Evolutionary conservation across 1,284 basidiomycete species (phyloP), one percentile per base, ranked within the genome.

Genomic region (Sporisorium exsertum): DNA sequence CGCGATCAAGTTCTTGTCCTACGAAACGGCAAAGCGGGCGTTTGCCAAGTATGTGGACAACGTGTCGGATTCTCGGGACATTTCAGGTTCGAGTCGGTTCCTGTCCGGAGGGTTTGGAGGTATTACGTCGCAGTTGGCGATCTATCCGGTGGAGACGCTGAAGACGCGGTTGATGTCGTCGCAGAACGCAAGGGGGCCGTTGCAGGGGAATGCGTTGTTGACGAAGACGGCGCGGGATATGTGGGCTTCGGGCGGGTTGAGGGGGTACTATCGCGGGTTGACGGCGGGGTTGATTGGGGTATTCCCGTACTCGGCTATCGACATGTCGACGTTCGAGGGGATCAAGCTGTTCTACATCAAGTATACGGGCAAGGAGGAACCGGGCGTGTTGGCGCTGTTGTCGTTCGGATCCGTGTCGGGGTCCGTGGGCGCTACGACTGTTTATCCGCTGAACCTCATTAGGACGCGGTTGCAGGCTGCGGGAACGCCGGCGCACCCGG

Each of bases 1-100:
- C 83, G 97, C 97, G 20, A 98, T 99, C 89, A 99, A 98, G 87
- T 99, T 99, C 87, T 91, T 97, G 79, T 87, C 93, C 8, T 99
- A 98, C 86, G 97, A 99, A 87, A 93, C 93, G 72, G 91, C 93
- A 90, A 99, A 99, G 91, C 92, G 92, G 12, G 89, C 94, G 67
- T 95, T 99, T 86, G 97, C 96, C 6, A 89, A 91, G 83, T 93
- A 98, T 86, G 92, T 91, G 88, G 96, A 98, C 86, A 87, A 91
- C 59, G 95, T 97, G 2, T 92, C 94, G 7, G 95, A 99, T 84
- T 88, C 92, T 16, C 89, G 94, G 43, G 91, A 97, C 57, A 95
- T 99, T 77, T 95, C 93, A 75, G 94, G 94, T 5, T 89, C 90
- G 32, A 95, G 93, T 84, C 91, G 97, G 16, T 99, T 99, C 87